Evolutionary conservation across 176 grass and related monocot species (phyloP).

Genomic region (Chloris gayana): DNA sequence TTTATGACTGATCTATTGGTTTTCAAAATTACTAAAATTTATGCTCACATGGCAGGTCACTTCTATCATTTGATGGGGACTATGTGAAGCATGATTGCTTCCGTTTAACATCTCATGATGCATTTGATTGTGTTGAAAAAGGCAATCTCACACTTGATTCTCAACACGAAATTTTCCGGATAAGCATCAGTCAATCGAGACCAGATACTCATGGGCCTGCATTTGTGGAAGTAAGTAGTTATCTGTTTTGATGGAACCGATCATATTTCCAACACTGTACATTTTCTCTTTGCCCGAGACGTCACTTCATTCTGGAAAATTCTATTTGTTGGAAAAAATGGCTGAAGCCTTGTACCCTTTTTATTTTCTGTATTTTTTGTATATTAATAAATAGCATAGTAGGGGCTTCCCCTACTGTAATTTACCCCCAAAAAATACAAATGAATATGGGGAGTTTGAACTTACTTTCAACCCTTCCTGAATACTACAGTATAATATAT

Average conservation of each 20-base stretch:
- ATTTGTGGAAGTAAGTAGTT: conserved; percentile 88
- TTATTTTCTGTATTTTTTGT: too few relatives aligned
- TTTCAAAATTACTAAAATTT: conserved; percentile 13
- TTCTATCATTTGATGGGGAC: conserved; percentile 90
- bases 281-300: neutral
- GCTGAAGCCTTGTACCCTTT: neutral
- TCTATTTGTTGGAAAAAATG: neutral
- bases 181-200: conserved; percentile 60
- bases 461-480: neutral
- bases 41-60: conserved; percentile 66
- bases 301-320: neutral
- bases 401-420: too few relatives aligned
- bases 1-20: neutral
- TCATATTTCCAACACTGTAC: neutral
- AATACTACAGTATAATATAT: neutral
- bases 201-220: conserved; percentile 69
- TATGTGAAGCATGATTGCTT: conserved; percentile 75
- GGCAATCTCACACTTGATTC: conserved; percentile 36
- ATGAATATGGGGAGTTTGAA: neutral
- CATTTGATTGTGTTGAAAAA: conserved; percentile 26
- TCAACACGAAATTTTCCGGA: conserved; percentile 71
- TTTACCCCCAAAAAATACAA: too few relatives aligned
- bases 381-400: too few relatives aligned
- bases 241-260: neutral
- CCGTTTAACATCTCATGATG: conserved; percentile 40